A percentile compares a stretch with the other conserved stretches of the same genome.
phyloP scores from a whole-genome alignment of 345 rosid species.

The Arabis hirsuta region DNA sequence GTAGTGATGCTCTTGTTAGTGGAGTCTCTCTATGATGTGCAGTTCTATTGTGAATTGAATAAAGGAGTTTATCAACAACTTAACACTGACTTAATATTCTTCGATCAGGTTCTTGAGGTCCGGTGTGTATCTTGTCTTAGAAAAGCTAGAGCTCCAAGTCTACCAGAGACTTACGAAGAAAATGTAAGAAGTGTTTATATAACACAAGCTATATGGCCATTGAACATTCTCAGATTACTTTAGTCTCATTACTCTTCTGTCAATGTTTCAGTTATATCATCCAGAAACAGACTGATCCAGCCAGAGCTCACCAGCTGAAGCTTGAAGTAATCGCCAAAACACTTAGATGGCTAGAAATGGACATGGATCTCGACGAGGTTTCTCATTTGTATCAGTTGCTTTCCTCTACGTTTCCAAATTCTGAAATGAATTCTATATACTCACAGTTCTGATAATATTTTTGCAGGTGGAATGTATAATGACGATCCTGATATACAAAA shows the following conservation, averaged over 20 bases:
- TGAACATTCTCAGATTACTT: neutral
- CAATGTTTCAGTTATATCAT: constrained; percentile 65
- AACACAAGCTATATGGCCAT: neutral
- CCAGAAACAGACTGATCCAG: constrained; percentile 82
- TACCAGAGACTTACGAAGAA: constrained; percentile 91
- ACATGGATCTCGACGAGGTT: constrained; percentile 97
- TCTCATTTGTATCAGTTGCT: neutral
- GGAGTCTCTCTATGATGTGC: constrained; percentile 1
- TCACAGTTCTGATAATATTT: constrained; percentile 16
- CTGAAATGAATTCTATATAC: constrained; percentile 6
- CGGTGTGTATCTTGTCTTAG: constrained; percentile 92
- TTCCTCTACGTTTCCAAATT: constrained; percentile 1
- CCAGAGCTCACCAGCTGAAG: constrained; percentile 94
- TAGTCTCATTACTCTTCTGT: neutral
- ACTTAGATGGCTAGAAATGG: constrained; percentile 88
- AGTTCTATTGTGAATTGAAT: constrained; percentile 1
- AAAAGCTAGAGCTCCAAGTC: constrained; percentile 98
- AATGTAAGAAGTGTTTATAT: constrained; percentile 57
- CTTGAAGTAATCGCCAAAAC: constrained; percentile 89
- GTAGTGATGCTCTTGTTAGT: constrained; percentile 3
- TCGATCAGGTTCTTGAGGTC: constrained; percentile 79
- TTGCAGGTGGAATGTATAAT: constrained; percentile 91
- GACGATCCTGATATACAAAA: constrained; percentile 84
- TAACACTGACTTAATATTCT: neutral
- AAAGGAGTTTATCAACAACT: constrained; percentile 12